A percentile compares a stretch with the other conserved stretches of the same genome.
These are phyloP conservation scores for Botryosphaeria agaves DNA, from an alignment of 2,329 filamentous ascomycete genomes.

Conservation along the genomic window DNA sequence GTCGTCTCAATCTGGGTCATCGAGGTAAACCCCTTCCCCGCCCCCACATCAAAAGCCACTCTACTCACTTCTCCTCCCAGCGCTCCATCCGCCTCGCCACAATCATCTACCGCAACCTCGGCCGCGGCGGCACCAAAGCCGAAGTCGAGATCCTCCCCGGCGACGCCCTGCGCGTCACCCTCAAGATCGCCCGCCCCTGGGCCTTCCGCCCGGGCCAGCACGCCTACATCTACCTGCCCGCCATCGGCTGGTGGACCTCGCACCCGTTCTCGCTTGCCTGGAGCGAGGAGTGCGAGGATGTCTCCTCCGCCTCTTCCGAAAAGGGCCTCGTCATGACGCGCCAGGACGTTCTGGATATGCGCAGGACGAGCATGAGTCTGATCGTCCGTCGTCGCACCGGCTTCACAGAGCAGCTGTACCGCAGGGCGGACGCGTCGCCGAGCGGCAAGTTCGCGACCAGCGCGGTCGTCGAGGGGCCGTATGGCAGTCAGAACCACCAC, in stretches of 20 bases:
- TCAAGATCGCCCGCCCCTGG: constrained; percentile 63
- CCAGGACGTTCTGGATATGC: constrained; percentile 32
- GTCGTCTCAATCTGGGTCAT: constrained; percentile 49
- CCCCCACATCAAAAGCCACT: no score
- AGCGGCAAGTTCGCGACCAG: constrained; percentile 40
- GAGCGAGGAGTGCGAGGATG: constrained; percentile 42
- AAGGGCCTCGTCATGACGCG: constrained; percentile 29
- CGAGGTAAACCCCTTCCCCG: constrained; percentile 23
- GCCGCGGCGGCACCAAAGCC: constrained; percentile 46
- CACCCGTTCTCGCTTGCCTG: constrained; percentile 69
- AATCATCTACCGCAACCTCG: constrained; percentile 48
- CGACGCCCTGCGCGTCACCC: constrained; percentile 55
- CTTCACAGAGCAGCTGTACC: constrained; percentile 68
- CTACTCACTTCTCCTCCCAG: constrained; percentile 2
- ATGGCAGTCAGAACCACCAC: constrained; percentile 69
- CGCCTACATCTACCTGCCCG: constrained; percentile 62
- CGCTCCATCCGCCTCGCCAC: constrained; percentile 41
- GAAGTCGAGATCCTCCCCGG: constrained; percentile 61
- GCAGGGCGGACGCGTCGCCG: constrained; percentile 41
- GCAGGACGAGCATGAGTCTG: constrained; percentile 52
- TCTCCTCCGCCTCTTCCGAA: constrained; percentile 19
- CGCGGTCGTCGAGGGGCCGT: constrained; percentile 79
- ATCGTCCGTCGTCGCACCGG: constrained; percentile 78
- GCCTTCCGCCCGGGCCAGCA: constrained; percentile 59
- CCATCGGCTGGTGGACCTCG: constrained; percentile 53